Evolutionary conservation across 2,329 filamentous ascomycete genomes (phyloP).

Genomic region (Phialemoniopsis sp.): DNA sequence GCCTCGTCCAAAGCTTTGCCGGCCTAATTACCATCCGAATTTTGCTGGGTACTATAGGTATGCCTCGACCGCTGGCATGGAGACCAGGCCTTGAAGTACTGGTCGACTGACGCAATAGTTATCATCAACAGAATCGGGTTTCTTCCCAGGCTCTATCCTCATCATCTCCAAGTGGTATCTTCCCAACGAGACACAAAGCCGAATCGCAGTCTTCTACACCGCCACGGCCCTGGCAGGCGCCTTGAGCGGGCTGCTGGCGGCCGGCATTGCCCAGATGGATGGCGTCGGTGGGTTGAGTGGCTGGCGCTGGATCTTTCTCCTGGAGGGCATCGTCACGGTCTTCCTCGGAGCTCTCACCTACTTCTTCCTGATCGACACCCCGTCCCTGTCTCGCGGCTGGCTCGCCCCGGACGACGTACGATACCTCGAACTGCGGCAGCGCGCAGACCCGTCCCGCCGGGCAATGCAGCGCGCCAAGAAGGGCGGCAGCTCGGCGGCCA

Average conservation of each 20-base stretch:
- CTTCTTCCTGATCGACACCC: conserved; percentile 67
- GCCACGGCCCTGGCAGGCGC: conserved; percentile 73
- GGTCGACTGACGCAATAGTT: no score
- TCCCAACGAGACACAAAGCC: conserved; percentile 7
- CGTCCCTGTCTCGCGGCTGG: conserved; percentile 26
- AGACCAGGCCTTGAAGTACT: no score
- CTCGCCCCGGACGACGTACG: conserved; percentile 67
- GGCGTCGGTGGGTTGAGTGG: conserved; percentile 48
- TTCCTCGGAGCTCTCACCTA: conserved; percentile 61
- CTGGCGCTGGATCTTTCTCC: conserved; percentile 61
- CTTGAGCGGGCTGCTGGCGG: conserved; percentile 67
- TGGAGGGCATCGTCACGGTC: conserved; percentile 65
- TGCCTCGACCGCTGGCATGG: no score
- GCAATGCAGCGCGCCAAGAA: conserved; percentile 65
- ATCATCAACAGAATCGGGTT: no score
- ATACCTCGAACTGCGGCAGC: conserved; percentile 53
- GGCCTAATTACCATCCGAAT: background rate
- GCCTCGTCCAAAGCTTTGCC: conserved; percentile 1
- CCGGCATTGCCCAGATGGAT: conserved; percentile 63
- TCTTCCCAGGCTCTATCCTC: no score
- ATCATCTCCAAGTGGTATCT: conserved; percentile 8
- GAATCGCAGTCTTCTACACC: conserved; percentile 69
- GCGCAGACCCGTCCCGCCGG: conserved; percentile 59
- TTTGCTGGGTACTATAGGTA: background rate
- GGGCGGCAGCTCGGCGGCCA: conserved; percentile 65